These are phyloP conservation scores for Stramenopiles sp. DNA, from an alignment of 352 stramenopile species.

Conservation along the genomic window DNA sequence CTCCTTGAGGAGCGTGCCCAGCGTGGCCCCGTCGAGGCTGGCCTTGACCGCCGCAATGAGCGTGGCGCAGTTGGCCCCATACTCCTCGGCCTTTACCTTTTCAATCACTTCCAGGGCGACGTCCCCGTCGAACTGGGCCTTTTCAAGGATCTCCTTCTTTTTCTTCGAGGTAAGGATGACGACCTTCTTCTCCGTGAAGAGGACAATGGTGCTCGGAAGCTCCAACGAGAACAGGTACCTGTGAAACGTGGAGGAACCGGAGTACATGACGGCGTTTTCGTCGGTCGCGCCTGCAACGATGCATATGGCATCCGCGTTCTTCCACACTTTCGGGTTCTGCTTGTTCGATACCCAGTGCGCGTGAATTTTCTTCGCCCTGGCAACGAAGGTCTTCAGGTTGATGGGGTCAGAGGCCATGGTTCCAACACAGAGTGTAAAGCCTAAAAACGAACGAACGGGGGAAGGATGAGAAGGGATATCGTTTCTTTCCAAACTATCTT, in stretches of 20 bases:
- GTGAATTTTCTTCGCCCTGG: conserved; percentile 15
- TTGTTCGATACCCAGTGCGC: conserved; percentile 18
- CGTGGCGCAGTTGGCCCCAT: conserved; percentile 47
- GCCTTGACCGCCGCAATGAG: conserved; percentile 42
- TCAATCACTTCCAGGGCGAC: conserved; percentile 55
- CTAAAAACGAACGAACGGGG: no score
- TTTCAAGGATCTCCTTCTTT: conserved; percentile 37
- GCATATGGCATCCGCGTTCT: neutral
- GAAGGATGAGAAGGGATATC: no score
- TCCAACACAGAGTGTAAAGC: no score
- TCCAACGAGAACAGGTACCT: conserved; percentile 70
- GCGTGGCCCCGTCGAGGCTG: conserved; percentile 29
- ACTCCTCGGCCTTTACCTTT: conserved; percentile 50
- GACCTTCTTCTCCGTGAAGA: conserved; percentile 56
- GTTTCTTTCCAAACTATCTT: no score
- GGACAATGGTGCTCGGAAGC: conserved; percentile 70
- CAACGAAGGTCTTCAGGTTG: conserved; percentile 15
- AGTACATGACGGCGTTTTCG: conserved; percentile 44
- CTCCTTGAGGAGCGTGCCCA: conserved; percentile 61
- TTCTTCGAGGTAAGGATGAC: conserved; percentile 60
- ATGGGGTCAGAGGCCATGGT: conserved; percentile 8
- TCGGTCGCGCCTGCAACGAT: neutral
- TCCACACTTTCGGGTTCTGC: conserved; percentile 23
- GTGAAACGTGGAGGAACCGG: conserved; percentile 61
- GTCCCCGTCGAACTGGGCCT: conserved; percentile 18